Evolutionary conservation across 495 filamentous ascomycete species (phyloP), one percentile per base, ranked within the genome.

Genomic region (Penicillium pulvis): DNA sequence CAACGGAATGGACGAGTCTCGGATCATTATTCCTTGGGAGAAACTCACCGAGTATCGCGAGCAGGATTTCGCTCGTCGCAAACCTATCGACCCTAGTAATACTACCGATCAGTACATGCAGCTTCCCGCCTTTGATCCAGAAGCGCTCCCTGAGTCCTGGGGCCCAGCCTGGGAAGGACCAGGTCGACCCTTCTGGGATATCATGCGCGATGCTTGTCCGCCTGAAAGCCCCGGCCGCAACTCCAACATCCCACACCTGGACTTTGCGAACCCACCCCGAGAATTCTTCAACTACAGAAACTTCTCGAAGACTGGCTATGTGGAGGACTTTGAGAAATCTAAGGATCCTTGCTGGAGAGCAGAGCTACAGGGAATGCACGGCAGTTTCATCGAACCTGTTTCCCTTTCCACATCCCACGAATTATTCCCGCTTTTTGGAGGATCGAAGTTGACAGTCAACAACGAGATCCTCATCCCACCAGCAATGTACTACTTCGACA

Each of bases 1-100:
- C 11, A 41, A 41, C 39, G 39, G 39, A 41, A 41, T 41, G 39
- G 39, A 41, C 39, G 39, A 41, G 39, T 41, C 39, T n/a, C 39
- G 39, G 14, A 41, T 41, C 16, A 41, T 41, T 16, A 41, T 41
- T 17, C 39, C 39, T n/a, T 41, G 39, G 39, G 39, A 41, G 3
- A 41, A 16, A 17, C 16, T 41, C 6, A 17, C 39, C 39, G 39
- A 41, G 16, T 41, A 41, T 17, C 39, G 39, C n/a, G 39, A 41
- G 16, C 39, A 41, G 39, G 39, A 41, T 12, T 16, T 41, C 1
- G 14, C 14, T 14, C 39, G 39, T 17, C 39, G 39, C 39, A 41
- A 17, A 41, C 14, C 16, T 4, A 41, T 41, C 39, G 39, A 41
- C 39, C 14, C 39, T 14, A 41, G 39, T 5, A 41, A 16, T 12